Base-by-base conservation (phyloP, 495 filamentous ascomycete species). In the Aspergillus cavernicola region DNA sequence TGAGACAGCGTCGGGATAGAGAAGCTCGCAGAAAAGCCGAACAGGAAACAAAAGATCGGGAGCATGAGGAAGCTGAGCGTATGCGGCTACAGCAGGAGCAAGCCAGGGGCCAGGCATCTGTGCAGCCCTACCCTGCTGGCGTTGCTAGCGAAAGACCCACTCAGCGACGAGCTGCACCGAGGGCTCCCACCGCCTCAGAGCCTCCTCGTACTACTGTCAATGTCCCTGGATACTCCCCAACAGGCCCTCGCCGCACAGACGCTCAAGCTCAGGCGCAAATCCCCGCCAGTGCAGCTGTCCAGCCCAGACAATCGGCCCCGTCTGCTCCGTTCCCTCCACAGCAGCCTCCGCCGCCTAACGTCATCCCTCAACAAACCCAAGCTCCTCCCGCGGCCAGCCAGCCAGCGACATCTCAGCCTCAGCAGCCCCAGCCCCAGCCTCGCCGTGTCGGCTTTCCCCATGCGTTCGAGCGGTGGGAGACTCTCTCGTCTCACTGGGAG, bases 381-480 rank as follows among this genome's bases (percentile, higher is more conserved):
- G 31, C 31, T 33, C 49, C 63, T 2, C 15, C 45, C 4, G 23
- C 32, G 9, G 7, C 52, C 5, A 38, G 50, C 36, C 58, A 50
- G 23, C 55, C 45, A 18, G 52, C 42, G 22, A 29, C 41, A 23
- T 29, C 55, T 19, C 54, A 53, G 26, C 8, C 49, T 20, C 56
- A 55, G 1, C 43, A 46, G 16, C 29, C 28, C 10, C 31, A 45
- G 43, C 55, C 57, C 23, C 61, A 72, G 40, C 65, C 64, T 37
- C 64, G 63, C 35, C 76, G 77, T 24, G 67, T 69, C 15, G 71
- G 85, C 3, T 95, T 97, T 66, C 93, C 95, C 13, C 95, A 98
- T 71, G 93, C 93, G 1, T 98, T 98, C 58, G 92, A 98, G 66
- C 82, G 93, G 36, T 98, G 95, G 93, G 93, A 98, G 59, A 89